Evolutionary conservation across 768 basidiomycete genomes (phyloP).

Genomic region (Boletus sensibilis): DNA sequence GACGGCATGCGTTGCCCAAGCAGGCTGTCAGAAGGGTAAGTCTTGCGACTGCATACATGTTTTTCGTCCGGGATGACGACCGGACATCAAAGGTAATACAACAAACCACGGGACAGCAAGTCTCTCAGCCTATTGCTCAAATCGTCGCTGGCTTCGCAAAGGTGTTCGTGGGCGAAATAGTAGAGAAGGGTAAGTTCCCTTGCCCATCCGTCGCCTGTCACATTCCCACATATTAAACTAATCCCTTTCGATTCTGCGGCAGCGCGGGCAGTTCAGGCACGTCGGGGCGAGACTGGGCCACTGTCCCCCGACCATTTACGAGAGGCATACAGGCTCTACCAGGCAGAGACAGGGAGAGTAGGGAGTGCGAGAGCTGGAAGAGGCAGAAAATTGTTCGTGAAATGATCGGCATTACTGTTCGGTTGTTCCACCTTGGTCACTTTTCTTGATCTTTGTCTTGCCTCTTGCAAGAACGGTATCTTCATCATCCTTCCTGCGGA

Average conservation of each 20-base stretch:
- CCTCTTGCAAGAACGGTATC: background rate
- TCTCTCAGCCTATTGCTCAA: conserved; percentile 84
- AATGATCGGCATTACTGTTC: conserved; percentile 33
- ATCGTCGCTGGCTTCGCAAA: conserved; percentile 88
- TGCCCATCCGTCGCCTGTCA: background rate
- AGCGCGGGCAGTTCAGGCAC: conserved; percentile 77
- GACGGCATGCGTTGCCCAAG: conserved; percentile 80
- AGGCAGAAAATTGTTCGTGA: conserved; percentile 71
- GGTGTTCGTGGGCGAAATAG: conserved; percentile 90
- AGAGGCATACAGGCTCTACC: conserved; percentile 84
- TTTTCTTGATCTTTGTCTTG: background rate
- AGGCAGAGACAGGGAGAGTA: conserved; percentile 76
- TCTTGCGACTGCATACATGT: background rate
- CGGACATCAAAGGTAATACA: conserved; percentile 64
- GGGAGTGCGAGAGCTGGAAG: conserved; percentile 72
- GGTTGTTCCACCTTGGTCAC: background rate
- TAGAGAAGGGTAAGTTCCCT: conserved; percentile 67
- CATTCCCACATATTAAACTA: background rate
- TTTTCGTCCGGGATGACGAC: background rate
- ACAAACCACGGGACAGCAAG: conserved; percentile 75
- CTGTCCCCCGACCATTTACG: conserved; percentile 86
- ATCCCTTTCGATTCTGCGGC: background rate
- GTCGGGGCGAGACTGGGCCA: conserved; percentile 72
- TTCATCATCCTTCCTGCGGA: background rate
- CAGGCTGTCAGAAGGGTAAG: conserved; percentile 76